Evolutionary conservation across 2,329 filamentous ascomycete species (phyloP), one percentile per base, ranked within the genome.

Genomic region (Xylaria sp.): DNA sequence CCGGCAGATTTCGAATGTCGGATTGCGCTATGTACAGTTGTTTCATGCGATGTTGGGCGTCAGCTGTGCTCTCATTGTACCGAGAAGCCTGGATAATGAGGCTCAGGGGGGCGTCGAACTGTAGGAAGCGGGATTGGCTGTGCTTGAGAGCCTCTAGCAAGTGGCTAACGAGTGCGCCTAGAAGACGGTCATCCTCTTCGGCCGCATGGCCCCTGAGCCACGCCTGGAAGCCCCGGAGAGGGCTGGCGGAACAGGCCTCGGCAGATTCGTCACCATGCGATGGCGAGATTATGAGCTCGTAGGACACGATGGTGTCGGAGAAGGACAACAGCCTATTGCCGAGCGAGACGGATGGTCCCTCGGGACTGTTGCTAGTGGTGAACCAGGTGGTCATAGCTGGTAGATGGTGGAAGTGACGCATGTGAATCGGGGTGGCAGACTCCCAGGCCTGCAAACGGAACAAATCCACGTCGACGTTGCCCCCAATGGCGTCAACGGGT

Each of bases 21-120:
- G 88, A 90, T 77, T 98, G 95, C 0, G 94, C 93, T 54, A 98
- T 88, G 74, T 98, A 98, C 3, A 97, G 80, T n/a, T 81, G 76
- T 2, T 56, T 74, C 49, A 74, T 58, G 5, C 46, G 63, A 37
- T 27, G 59, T 44, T 29, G 33, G 0, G 44, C 35, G 23, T 55
- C 48, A 25, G 11, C 19, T 58, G 71, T 65, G 9, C 48, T 21
- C 10, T 54, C 33, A 59, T 85, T 86, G 73, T 81, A 86, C 51
- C 79, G 72, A n/a, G 80, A 67, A 6, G 80, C 82, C 48, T 86
- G 81, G 15, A 89, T 75, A 47, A 96, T 85, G 33, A 94, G 80
- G 37, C 79, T 79, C 0, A 96, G 76, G 0, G 88, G 85, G 1
- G 86, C 87, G 25, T 85, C 71, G 46, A 90, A 80, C 51, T 83